Base-by-base conservation (phyloP, 495 filamentous ascomycete species). In the Cetradonia linearis region DNA sequence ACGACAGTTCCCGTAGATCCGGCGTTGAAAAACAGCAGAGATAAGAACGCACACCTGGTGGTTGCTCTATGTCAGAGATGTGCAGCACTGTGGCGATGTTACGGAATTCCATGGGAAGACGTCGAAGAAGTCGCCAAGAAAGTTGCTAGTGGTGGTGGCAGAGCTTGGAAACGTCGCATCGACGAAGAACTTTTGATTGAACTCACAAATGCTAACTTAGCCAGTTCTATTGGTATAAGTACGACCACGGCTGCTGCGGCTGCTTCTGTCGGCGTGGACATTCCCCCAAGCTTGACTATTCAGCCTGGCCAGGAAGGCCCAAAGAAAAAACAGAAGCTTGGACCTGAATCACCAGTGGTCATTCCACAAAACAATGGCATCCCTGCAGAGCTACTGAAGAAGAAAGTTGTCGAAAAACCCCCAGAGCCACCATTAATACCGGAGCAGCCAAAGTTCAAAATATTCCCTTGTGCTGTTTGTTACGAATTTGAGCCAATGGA, bases 91-190 rank as follows among this genome's bases (percentile, higher is more conserved):
- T 99, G 93, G 93, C 82, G 93, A 36, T 86, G 91, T 60, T 97
- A 97, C 67, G 91, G 85, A 11, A 90, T 99, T 59, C 88, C 93
- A 61, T 99, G 89, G 83, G 93, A 97, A 69, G 87, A 94, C 64
- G 78, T 88, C n/a, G 93, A 97, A 58, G 93, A 97, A 63, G 79
- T 96, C 37, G 84, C 86, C 27, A 96, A 93, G 77, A 93, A 94
- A 76, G 84, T 94, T 56, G 83, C 84, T 4, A 83, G 84, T 56
- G 84, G 82, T 59, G 89, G 91, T 46, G 88, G 90, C 42, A 86
- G 88, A 61, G 87, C 87, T 2, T 91, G 86, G 86, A 91, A 91
- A 69, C 82, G 89, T 52, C 86, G 83, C 55, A 84, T 93, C 55
- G 93, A 97, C 65, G 91, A 97, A 68, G 94, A 97, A 69, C 76